These are phyloP conservation scores for Prinsepia uniflora DNA, from an alignment of 306 rosid genomes.

Conservation along the genomic window DNA sequence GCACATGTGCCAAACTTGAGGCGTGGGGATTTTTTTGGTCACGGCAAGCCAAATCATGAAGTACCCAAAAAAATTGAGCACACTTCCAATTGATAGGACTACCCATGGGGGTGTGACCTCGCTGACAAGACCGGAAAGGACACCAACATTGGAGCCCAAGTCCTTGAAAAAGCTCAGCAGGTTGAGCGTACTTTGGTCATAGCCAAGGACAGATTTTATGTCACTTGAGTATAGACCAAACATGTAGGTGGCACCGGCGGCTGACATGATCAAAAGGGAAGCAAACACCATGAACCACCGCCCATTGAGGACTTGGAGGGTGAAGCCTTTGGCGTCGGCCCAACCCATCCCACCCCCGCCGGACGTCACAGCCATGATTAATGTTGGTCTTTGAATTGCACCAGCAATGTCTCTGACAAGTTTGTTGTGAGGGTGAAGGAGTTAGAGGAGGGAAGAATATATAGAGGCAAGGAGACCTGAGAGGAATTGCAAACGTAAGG, in stretches of 20 bases:
- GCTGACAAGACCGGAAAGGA: constrained; percentile 66
- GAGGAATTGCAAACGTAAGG: background rate
- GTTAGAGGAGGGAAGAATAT: background rate
- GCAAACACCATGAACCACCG: constrained; percentile 80
- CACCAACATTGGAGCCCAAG: constrained; percentile 66
- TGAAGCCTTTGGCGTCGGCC: constrained; percentile 29
- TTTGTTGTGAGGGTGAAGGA: background rate
- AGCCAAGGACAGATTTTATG: constrained; percentile 49
- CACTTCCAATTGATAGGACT: constrained; percentile 41
- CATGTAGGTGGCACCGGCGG: constrained; percentile 81
- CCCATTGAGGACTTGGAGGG: constrained; percentile 46
- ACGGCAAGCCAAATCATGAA: constrained; percentile 58
- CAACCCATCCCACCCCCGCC: constrained; percentile 13
- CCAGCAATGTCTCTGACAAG: constrained; percentile 1
- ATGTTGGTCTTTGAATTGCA: background rate
- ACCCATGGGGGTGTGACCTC: constrained; percentile 81
- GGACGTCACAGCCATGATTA: constrained; percentile 25
- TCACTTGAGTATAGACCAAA: constrained; percentile 65
- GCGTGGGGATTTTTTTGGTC: constrained; percentile 31
- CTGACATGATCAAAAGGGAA: constrained; percentile 67
- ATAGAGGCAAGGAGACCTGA: background rate
- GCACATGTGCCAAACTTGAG: constrained; percentile 53
- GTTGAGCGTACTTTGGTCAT: constrained; percentile 81
- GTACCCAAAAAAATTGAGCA: constrained; percentile 51
- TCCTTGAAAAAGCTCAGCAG: constrained; percentile 85